Percentiles rank a stretch among this genome's conserved stretches.
phyloP scores from a whole-genome alignment of 768 basidiomycete genomes.

The Termitomyces sp. region DNA sequence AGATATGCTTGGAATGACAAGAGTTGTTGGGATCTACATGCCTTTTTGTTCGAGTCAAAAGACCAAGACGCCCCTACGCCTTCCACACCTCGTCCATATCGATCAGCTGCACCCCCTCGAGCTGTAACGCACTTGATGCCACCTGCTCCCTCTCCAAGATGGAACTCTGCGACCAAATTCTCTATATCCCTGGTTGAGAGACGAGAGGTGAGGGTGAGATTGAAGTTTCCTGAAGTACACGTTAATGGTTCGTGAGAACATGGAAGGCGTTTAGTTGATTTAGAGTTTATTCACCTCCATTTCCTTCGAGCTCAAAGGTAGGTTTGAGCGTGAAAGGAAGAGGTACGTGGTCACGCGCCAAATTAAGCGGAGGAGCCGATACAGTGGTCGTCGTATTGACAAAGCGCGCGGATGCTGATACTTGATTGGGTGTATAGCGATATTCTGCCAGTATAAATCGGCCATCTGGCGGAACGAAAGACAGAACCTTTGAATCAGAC shows the following conservation, averaged over 20 bases:
- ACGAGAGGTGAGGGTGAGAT: slow-evolving; percentile 37
- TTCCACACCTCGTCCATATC: slow-evolving; percentile 19
- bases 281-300: slow-evolving; percentile 28
- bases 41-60: slow-evolving; percentile 68
- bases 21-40: slow-evolving; percentile 19
- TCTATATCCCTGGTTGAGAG: slow-evolving; percentile 64
- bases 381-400: slow-evolving; percentile 16
- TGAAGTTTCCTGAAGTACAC: neutral
- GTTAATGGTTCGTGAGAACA: neutral
- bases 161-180: slow-evolving; percentile 63
- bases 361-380: slow-evolving; percentile 15
- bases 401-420: slow-evolving; percentile 23
- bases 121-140: slow-evolving; percentile 69
- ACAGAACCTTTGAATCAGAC: slow-evolving; percentile 69
- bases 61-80: slow-evolving; percentile 63
- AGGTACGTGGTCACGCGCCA: slow-evolving; percentile 40
- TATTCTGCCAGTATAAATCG: slow-evolving; percentile 83
- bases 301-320: slow-evolving; percentile 37
- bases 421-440: slow-evolving; percentile 49
- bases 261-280: neutral
- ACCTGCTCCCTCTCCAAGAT: slow-evolving; percentile 69
- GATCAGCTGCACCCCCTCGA: slow-evolving; percentile 35
- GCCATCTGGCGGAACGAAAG: slow-evolving; percentile 94
- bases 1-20: neutral
- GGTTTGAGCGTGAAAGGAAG: slow-evolving; percentile 48